Evolutionary conservation across 2,329 filamentous ascomycete species (phyloP).

Genomic region (Tolypocladium sp.): DNA sequence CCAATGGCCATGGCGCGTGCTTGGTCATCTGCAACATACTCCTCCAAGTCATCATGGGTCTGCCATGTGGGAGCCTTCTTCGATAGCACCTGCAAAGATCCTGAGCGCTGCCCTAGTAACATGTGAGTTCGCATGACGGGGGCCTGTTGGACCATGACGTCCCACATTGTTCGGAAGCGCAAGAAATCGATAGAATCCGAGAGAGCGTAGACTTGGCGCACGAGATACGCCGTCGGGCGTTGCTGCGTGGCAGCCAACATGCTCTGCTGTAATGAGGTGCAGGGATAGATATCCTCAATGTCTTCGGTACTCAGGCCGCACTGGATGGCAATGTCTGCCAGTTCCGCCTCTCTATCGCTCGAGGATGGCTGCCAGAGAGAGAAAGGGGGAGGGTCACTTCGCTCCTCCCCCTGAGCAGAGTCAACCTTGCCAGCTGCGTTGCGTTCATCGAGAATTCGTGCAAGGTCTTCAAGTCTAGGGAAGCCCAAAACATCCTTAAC

Average conservation of each 20-base stretch:
- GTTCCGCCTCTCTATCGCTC: not conserved
- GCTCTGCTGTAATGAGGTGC: not conserved
- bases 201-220: not conserved
- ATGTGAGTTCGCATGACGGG: not conserved
- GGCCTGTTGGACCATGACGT: not conserved
- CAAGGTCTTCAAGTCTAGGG: not conserved
- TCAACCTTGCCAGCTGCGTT: not conserved
- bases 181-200: not conserved
- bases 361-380: not conserved
- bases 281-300: not conserved
- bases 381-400: not conserved
- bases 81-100: not conserved
- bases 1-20: not conserved
- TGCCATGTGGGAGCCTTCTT: not conserved
- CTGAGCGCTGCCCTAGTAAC: not conserved
- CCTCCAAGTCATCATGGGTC: not conserved
- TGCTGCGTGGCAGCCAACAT: not conserved
- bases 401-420: not conserved
- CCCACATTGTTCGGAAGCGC: not conserved
- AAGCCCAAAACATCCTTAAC: not conserved
- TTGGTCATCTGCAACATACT: not conserved
- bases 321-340: not conserved
- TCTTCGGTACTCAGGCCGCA: not conserved
- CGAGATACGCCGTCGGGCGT: not conserved
- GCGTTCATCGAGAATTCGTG: not conserved